These are phyloP conservation scores for Aspergillus heteromorphus DNA, from an alignment of 495 filamentous ascomycete genomes.

Conservation along the genomic window DNA sequence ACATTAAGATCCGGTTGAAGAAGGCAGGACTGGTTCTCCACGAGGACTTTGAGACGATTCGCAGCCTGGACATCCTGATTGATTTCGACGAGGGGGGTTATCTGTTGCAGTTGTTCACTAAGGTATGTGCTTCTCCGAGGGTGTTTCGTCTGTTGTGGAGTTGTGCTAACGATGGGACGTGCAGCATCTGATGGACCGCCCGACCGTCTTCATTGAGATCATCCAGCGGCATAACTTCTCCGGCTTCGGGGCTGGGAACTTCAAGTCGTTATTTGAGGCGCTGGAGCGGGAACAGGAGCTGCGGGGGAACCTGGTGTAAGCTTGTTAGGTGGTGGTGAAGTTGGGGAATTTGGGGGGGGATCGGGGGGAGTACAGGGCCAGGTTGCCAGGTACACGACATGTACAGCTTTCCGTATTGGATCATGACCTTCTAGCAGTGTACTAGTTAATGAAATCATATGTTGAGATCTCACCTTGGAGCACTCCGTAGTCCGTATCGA, in stretches of 20 bases:
- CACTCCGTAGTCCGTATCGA: too few relatives aligned
- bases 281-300: slow-evolving; percentile 84
- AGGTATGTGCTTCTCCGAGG: slow-evolving; percentile 37
- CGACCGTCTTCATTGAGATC: slow-evolving; percentile 91
- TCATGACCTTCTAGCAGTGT: background rate
- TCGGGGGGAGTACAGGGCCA: background rate
- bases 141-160: background rate
- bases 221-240: slow-evolving; percentile 83
- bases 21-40: slow-evolving; percentile 47
- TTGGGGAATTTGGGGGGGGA: background rate
- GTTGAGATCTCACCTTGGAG: too few relatives aligned
- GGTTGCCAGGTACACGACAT: background rate
- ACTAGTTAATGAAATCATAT: too few relatives aligned
- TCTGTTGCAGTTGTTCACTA: slow-evolving; percentile 80
- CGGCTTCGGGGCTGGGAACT: slow-evolving; percentile 92
- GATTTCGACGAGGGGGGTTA: slow-evolving; percentile 91
- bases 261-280: slow-evolving; percentile 88
- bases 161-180: slow-evolving; percentile 14
- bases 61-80: slow-evolving; percentile 73
- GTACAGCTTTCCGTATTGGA: background rate
- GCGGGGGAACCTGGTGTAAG: slow-evolving; percentile 64
- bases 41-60: slow-evolving; percentile 71
- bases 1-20: slow-evolving; percentile 63
- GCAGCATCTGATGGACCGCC: slow-evolving; percentile 80
- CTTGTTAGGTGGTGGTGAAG: background rate